Evolutionary conservation across 306 rosid species (phyloP).

Genomic region (Casuarina glauca): DNA sequence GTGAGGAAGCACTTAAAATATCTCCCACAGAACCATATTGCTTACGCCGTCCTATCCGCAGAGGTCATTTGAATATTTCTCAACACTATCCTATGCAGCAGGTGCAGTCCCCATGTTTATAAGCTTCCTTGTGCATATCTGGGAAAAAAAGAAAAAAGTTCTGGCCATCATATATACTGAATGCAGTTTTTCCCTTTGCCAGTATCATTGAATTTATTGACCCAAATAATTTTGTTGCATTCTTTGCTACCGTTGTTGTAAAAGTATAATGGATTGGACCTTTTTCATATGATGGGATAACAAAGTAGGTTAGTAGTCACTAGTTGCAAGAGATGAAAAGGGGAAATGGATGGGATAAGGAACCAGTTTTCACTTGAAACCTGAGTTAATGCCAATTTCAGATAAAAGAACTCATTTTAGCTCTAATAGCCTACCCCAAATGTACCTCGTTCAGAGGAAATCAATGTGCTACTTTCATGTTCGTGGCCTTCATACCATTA

Average conservation of each 20-base stretch:
- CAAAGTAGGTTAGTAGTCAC: not conserved
- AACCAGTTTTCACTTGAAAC: constrained; percentile 1
- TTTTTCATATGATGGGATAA: not conserved
- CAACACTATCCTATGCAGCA: constrained; percentile 90
- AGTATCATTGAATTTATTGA: not conserved
- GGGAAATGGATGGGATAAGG: not conserved
- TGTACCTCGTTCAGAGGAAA: not conserved
- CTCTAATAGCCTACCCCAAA: not conserved
- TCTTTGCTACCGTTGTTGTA: not conserved
- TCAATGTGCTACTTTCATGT: not conserved
- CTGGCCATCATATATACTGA: not conserved
- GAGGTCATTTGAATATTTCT: constrained; percentile 93
- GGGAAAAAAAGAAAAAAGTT: not conserved
- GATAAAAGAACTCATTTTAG: not conserved
- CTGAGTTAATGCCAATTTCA: not conserved
- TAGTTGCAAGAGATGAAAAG: not conserved
- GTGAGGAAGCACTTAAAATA: constrained; percentile 87
- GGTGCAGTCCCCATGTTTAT: constrained; percentile 43
- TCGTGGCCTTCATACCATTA: not conserved
- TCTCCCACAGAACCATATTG: constrained; percentile 74
- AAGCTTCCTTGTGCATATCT: constrained; percentile 2
- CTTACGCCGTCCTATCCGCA: constrained; percentile 83
- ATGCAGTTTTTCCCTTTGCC: constrained; percentile 12
- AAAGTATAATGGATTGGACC: not conserved
- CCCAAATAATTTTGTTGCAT: not conserved